Evolutionary conservation across 306 rosid genomes (phyloP), one percentile per base, ranked within the genome.

Genomic region (Hippophae rhamnoides): DNA sequence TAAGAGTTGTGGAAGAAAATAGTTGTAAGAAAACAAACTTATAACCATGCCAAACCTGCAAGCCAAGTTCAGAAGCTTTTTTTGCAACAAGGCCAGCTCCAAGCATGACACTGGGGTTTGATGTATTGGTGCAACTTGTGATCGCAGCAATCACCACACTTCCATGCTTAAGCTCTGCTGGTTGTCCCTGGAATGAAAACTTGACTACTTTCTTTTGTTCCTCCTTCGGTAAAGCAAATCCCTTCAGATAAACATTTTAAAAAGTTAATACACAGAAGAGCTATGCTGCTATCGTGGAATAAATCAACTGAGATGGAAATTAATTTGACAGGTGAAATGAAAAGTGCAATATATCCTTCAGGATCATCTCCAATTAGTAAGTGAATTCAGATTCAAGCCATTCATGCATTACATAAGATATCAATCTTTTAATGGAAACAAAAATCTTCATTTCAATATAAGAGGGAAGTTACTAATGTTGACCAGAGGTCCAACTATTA

Each of bases 51-150:
- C 84, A 2, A 68, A 90, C 97, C 95, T 69, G 60, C 70, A 90
- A 77, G 65, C 97, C 97, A 69, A 78, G 95, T 51, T 90, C 94
- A 47, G 73, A 76, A 52, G 95, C 97, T 79, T 82, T 90, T 76
- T 90, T 90, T 0, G 97, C 95, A 65, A 86, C 95, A 64, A 90
- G 94, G 58, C 82, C 97, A 67, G 97, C 97, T 14, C 97, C 97
- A 65, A 90, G 94, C 95, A 90, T 90, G 74, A 90, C 97, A 66
- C 95, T 86, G 40, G 97, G 95, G 69, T 90, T 90, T 70, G 97
- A 90, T 43, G 97, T 90, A 67, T 90, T 90, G 38, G 97, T 90
- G 80, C 97, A 90, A 49, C 97, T 90, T 25, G 97, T 84, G 70
- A 90, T 90, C 61, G 95, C 97, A 77, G 97, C 95, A 79, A 90